Conservation (phyloP, 192 early-diverging fungal species). For the Linnemannia schmuckeri region DNA sequence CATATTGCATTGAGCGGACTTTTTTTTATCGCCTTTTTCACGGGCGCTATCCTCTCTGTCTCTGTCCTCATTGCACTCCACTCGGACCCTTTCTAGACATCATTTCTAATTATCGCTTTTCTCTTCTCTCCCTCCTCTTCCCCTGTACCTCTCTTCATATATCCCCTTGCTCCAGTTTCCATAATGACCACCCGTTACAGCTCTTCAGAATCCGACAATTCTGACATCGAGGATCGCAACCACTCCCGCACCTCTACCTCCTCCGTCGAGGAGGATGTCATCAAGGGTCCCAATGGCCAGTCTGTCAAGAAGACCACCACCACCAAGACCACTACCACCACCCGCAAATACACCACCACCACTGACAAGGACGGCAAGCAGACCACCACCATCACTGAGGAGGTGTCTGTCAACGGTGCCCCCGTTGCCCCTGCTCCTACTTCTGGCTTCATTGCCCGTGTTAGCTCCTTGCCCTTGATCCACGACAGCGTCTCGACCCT, state of each 20-base stretch:
- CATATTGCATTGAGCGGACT: not conserved
- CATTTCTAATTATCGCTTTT: slow-evolving; percentile 1
- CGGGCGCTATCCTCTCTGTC: not conserved
- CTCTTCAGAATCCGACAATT: slow-evolving; percentile 46
- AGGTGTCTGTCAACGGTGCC: slow-evolving; percentile 57
- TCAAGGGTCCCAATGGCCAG: slow-evolving; percentile 32
- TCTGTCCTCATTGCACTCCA: not conserved
- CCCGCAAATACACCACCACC: slow-evolving; percentile 15
- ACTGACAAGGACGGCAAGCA: slow-evolving; percentile 62
- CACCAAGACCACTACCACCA: slow-evolving; percentile 28
- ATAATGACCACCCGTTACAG: slow-evolving; percentile 52
- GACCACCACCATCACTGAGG: slow-evolving; percentile 64
- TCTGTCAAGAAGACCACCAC: slow-evolving; percentile 20
- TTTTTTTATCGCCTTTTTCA: slow-evolving; percentile 1
- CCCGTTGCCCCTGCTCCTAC: slow-evolving; percentile 46
- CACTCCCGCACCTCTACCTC: slow-evolving; percentile 67
- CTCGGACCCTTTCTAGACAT: slow-evolving; percentile 11
- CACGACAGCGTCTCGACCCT: slow-evolving; percentile 64
- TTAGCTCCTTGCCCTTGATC: slow-evolving; percentile 67
- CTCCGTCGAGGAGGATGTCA: slow-evolving; percentile 61
- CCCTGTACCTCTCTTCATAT: not conserved
- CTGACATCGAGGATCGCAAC: slow-evolving; percentile 43
- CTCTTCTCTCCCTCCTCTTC: not conserved
- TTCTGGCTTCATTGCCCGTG: slow-evolving; percentile 43
- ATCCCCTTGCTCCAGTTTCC: not conserved